Base-by-base conservation (phyloP, 805 yeast genomes). In the Kodamaea kakaduensis region DNA sequence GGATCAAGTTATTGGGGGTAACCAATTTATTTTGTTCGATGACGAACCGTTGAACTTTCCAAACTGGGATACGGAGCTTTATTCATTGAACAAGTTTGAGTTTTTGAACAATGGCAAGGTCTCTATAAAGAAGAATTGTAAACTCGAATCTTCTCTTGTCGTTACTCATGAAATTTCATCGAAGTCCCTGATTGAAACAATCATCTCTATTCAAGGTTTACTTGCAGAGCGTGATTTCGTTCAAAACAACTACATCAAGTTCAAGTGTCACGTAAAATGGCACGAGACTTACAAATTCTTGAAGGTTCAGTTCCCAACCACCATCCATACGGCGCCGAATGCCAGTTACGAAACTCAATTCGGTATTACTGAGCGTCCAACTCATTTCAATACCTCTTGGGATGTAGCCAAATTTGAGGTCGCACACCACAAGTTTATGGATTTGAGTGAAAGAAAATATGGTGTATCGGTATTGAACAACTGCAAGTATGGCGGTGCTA, bases 31-130 rank as follows among this genome's bases (percentile, higher is more conserved):
- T 1, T 53, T 93, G 38, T 84, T 84, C 50, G 89, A 89, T 45
- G 98, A 93, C 56, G 84, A 86, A 43, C 98, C 98, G 7, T 67
- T 86, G 51, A 81, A 73, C 38, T 90, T 80, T 79, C 96, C 87
- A 29, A 97, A 97, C 1, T 90, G 98, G 98, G 98, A 90, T 56
- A 90, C 97, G 0, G 98, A 90, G 55, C 70, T 88, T 40, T 93
- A 77, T 54, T 84, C 96, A 0, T 72, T 86, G 38, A 86, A 82
- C 48, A 87, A 82, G 51, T 77, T 73, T 52, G 65, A 64, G 36
- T 76, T 78, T 44, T 48, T 67, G 36, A 39, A 44, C 6, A 46
- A 46, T 9, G 69, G 69, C n/a, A 64, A 69, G 16, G 61, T 71
- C 5, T 54, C 61, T 24, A 57, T 70, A 9, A 47, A 64, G 22